These are phyloP conservation scores for Saksenaea oblongispora DNA, from an alignment of 371 early-diverging fungal genomes.

Conservation along the genomic window DNA sequence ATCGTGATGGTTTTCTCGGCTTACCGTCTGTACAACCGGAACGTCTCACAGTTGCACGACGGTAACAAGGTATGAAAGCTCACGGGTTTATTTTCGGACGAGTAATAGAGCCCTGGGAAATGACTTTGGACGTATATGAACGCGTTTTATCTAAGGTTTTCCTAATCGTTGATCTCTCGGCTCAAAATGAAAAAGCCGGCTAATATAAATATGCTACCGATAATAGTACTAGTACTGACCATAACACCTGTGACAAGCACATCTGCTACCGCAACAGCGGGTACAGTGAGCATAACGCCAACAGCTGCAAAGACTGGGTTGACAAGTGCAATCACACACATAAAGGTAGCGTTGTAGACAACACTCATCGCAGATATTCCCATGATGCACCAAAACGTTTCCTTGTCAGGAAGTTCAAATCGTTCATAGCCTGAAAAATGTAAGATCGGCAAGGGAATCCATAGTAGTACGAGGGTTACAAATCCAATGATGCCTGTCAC, in stretches of 20 bases:
- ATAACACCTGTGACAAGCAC: constrained; percentile 53
- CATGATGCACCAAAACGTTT: constrained; percentile 55
- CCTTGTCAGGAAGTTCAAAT: constrained; percentile 63
- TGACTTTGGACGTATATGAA: neutral
- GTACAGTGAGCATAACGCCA: constrained; percentile 83
- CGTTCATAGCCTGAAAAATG: constrained; percentile 62
- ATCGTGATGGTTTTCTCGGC: too few relatives aligned
- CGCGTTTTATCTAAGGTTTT: neutral
- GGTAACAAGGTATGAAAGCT: neutral
- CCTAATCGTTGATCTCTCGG: constrained; percentile 15
- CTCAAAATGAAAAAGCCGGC: constrained; percentile 56
- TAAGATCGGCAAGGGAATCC: constrained; percentile 78
- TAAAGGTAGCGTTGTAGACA: constrained; percentile 76
- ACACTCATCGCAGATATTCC: constrained; percentile 73
- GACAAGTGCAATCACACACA: constrained; percentile 77
- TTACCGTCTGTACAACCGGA: too few relatives aligned
- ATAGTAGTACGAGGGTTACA: constrained; percentile 58
- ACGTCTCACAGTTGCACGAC: too few relatives aligned
- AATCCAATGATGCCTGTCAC: constrained; percentile 69
- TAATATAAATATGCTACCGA: constrained; percentile 57
- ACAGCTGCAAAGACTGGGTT: constrained; percentile 84
- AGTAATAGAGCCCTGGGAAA: too few relatives aligned
- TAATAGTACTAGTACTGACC: constrained; percentile 50
- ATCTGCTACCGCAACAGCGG: constrained; percentile 70
- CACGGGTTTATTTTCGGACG: neutral